A percentile compares a stretch with the other conserved stretches of the same genome.
phyloP scores from a whole-genome alignment of 148 eudicot species.

The Simmondsia chinensis region DNA sequence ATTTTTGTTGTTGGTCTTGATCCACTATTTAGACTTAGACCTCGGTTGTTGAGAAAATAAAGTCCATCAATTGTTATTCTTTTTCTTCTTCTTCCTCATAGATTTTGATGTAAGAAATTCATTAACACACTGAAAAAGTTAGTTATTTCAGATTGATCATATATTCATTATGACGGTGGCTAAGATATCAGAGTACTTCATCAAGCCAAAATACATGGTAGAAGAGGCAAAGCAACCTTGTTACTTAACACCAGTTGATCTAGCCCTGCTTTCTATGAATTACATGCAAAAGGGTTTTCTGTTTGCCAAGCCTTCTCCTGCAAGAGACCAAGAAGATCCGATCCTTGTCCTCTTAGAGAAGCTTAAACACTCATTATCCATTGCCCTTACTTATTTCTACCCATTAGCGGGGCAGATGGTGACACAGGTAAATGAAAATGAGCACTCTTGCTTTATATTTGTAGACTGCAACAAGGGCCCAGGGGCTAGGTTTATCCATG shows the following conservation, averaged over 20 bases:
- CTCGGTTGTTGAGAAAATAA: too few species aligned
- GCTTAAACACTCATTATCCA: background rate
- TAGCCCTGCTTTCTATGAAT: background rate
- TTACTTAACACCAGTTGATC: background rate
- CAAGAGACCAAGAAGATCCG: background rate
- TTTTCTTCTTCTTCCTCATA: too few species aligned
- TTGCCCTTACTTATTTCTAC: background rate
- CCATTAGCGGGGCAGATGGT: background rate
- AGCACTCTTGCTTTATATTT: background rate
- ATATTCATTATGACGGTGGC: too few species aligned
- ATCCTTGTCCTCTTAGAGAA: background rate
- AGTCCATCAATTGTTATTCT: too few species aligned
- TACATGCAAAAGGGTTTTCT: conserved; percentile 4
- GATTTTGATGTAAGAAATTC: too few species aligned
- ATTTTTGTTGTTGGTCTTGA: too few species aligned
- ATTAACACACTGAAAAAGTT: too few species aligned
- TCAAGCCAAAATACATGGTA: too few species aligned
- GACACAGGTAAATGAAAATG: background rate
- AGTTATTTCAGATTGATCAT: too few species aligned
- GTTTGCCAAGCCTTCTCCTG: background rate
- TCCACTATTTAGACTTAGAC: too few species aligned
- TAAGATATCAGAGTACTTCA: too few species aligned
- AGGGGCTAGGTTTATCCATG: conserved; percentile 29
- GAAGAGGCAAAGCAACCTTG: conserved; percentile 2
- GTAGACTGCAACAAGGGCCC: conserved; percentile 22